A percentile compares a stretch with the other conserved stretches of the same genome.
Evolutionary conservation across 176 grass and related monocot species (phyloP).

Genomic region (Eleusine coracana): DNA sequence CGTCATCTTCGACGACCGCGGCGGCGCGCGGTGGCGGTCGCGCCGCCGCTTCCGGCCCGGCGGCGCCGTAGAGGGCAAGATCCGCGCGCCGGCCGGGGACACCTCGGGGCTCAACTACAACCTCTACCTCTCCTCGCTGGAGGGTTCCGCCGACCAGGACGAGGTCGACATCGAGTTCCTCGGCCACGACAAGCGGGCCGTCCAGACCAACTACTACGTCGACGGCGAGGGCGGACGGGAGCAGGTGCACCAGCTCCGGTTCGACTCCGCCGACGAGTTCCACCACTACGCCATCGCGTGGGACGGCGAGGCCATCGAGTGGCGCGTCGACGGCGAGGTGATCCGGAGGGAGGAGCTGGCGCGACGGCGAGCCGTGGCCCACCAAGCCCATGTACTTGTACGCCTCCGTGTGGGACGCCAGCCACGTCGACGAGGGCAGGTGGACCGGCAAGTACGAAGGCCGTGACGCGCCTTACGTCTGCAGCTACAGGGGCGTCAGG

Average conservation of each 20-base stretch:
- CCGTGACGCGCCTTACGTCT: slow-evolving; percentile 65
- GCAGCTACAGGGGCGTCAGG: slow-evolving; percentile 62
- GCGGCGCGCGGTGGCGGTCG: slow-evolving; percentile 66
- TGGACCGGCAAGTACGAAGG: slow-evolving; percentile 71
- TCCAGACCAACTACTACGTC: slow-evolving; percentile 81
- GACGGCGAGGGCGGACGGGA: slow-evolving; percentile 52
- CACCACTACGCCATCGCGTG: slow-evolving; percentile 75
- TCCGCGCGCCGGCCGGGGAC: slow-evolving; percentile 48
- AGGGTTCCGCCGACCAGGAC: slow-evolving; percentile 56
- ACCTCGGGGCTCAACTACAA: slow-evolving; percentile 75
- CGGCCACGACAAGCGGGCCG: slow-evolving; percentile 57
- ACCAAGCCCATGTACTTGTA: slow-evolving; percentile 86
- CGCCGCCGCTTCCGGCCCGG: slow-evolving; percentile 51
- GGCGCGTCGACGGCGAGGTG: slow-evolving; percentile 65
- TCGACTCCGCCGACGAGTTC: slow-evolving; percentile 61
- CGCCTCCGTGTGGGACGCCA: slow-evolving; percentile 76
- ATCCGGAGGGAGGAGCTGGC: slow-evolving; percentile 57
- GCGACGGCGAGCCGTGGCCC: slow-evolving; percentile 50
- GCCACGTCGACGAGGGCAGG: slow-evolving; percentile 48
- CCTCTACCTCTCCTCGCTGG: slow-evolving; percentile 75
- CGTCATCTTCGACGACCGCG: slow-evolving; percentile 66
- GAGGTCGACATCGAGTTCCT: slow-evolving; percentile 91
- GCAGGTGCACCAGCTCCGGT: slow-evolving; percentile 53
- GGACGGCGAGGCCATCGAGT: slow-evolving; percentile 53
- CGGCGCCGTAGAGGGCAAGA: slow-evolving; percentile 41